These are phyloP conservation scores for Pontederia crassipes DNA, from an alignment of 176 grass and related monocot species.

Conservation along the genomic window DNA sequence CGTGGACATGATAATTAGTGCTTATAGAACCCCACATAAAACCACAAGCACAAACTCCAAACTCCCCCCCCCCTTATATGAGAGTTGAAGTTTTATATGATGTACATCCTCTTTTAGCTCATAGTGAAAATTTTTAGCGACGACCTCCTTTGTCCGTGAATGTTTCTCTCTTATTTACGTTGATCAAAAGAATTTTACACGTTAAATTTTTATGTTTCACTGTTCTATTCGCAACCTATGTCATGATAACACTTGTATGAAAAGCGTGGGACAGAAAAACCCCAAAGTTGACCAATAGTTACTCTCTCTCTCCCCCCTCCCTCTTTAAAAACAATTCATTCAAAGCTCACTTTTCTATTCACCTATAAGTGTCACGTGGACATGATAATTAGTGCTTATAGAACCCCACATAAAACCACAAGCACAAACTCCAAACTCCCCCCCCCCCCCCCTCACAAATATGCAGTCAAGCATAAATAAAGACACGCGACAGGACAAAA, in stretches of 20 bases:
- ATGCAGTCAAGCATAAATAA: slow-evolving; percentile 2
- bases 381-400: slow-evolving; percentile 1
- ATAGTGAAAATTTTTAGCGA: no score
- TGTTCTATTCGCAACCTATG: no score
- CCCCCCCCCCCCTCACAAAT: no score
- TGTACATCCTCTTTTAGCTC: no score
- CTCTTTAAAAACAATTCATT: neutral
- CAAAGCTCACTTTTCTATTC: neutral
- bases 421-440: neutral
- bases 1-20: neutral
- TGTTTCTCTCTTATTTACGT: no score
- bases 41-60: neutral
- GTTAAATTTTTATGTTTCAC: no score
- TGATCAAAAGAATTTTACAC: no score
- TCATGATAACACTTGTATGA: slow-evolving; percentile 18
- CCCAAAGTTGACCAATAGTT: slow-evolving; percentile 1
- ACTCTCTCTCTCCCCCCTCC: neutral
- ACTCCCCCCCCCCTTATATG: no score
- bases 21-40: neutral
- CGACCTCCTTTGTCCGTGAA: no score
- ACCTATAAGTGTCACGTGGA: neutral
- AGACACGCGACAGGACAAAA: slow-evolving; percentile 7
- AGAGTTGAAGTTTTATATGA: no score
- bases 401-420: neutral
- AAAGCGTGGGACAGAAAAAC: slow-evolving; percentile 13